Conservation (phyloP, 148 eudicot species). For the Spergularia bocconei region DNA sequence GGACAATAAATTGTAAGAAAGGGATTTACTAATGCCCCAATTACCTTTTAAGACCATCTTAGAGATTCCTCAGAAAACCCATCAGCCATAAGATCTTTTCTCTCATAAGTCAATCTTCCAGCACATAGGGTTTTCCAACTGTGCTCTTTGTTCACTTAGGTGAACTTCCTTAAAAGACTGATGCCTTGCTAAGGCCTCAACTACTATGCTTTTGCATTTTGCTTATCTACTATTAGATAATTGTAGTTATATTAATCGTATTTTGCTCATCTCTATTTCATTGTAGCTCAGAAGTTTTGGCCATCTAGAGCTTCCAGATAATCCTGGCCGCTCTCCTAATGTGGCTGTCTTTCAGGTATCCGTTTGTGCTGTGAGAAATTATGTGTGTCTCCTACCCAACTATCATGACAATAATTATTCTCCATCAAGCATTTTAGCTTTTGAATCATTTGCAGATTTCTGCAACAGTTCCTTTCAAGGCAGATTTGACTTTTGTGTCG, state of each 20-base stretch:
- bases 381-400: not conserved
- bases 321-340: conserved; percentile 55
- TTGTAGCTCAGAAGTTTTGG: conserved; percentile 53
- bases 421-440: not conserved
- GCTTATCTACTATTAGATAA: not conserved
- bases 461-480: conserved; percentile 65
- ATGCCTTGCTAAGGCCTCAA: not conserved
- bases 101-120: too few species aligned
- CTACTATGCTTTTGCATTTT: not conserved
- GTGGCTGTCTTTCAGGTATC: conserved; percentile 85
- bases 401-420: not conserved
- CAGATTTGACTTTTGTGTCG: conserved; percentile 78
- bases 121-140: too few species aligned
- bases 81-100: too few species aligned
- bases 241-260: not conserved
- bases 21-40: too few species aligned
- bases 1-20: too few species aligned
- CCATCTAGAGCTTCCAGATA: conserved; percentile 69
- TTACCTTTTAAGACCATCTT: too few species aligned
- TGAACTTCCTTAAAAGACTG: not conserved
- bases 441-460: conserved; percentile 49
- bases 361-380: conserved; percentile 6
- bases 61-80: too few species aligned
- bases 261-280: conserved; percentile 12
- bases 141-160: too few species aligned